Evolutionary conservation across 805 yeast species (phyloP).

Genomic region (Sugiyamaella marilandica): DNA sequence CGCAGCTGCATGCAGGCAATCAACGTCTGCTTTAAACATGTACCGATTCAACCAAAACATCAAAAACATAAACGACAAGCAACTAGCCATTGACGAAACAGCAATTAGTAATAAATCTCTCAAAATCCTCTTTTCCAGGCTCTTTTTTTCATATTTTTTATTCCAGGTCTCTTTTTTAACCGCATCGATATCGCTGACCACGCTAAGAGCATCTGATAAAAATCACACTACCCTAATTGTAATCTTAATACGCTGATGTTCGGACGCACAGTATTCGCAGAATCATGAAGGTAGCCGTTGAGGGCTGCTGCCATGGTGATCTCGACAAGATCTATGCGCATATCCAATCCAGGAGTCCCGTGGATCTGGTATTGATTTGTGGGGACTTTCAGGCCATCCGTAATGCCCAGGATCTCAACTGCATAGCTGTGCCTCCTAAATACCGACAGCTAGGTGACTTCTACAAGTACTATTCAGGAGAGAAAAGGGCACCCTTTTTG

Average conservation of each 20-base stretch:
- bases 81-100: too few relatives aligned
- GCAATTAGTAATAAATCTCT: too few relatives aligned
- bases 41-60: too few relatives aligned
- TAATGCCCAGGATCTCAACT: conserved; percentile 53
- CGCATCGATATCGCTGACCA: too few relatives aligned
- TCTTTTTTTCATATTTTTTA: too few relatives aligned
- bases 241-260: background rate
- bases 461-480: conserved; percentile 60
- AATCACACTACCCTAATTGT: background rate
- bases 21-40: too few relatives aligned
- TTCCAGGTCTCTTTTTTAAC: too few relatives aligned
- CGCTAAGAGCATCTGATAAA: too few relatives aligned
- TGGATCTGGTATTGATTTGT: conserved; percentile 67
- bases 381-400: conserved; percentile 91
- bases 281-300: conserved; percentile 52
- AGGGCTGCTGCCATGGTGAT: conserved; percentile 90
- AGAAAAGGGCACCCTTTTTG: conserved; percentile 58
- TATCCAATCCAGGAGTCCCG: conserved; percentile 28
- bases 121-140: too few relatives aligned
- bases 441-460: conserved; percentile 77
- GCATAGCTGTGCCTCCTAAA: conserved; percentile 75
- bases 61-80: too few relatives aligned
- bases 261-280: background rate
- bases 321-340: conserved; percentile 52
- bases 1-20: too few relatives aligned